phyloP scores from a whole-genome alignment of 2,329 filamentous ascomycete species.

The Penicillium sp. region DNA sequence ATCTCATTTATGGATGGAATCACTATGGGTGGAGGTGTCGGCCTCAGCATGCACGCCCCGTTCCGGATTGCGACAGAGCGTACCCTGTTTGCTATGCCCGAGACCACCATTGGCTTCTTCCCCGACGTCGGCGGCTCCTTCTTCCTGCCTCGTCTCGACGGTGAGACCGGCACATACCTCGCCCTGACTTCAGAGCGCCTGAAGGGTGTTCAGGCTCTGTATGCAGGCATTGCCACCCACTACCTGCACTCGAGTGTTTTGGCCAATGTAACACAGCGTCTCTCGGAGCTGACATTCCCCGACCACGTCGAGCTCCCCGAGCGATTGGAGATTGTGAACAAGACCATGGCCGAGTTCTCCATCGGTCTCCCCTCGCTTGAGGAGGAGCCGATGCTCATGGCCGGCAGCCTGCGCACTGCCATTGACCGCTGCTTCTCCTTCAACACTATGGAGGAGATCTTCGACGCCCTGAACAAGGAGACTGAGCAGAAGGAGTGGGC shows the following conservation, averaged over 20 bases:
- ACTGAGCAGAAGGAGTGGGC: slow-evolving; percentile 68
- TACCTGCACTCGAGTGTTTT: slow-evolving; percentile 90
- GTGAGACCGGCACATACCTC: slow-evolving; percentile 82
- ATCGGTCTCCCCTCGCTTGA: slow-evolving; percentile 67
- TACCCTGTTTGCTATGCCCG: slow-evolving; percentile 96
- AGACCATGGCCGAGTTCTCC: slow-evolving; percentile 85
- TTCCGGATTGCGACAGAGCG: slow-evolving; percentile 95
- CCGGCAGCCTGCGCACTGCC: slow-evolving; percentile 67
- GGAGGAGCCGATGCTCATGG: slow-evolving; percentile 63
- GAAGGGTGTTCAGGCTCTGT: slow-evolving; percentile 79
- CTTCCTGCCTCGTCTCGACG: slow-evolving; percentile 87
- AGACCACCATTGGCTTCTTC: slow-evolving; percentile 98
- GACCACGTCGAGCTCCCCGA: slow-evolving; percentile 64
- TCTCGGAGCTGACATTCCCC: slow-evolving; percentile 83
- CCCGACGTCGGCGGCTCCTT: slow-evolving; percentile 96
- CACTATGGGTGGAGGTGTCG: slow-evolving; percentile 97
- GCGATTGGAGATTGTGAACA: slow-evolving; percentile 70
- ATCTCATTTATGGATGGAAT: slow-evolving; percentile 96
- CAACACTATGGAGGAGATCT: slow-evolving; percentile 64
- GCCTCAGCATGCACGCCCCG: slow-evolving; percentile 88
- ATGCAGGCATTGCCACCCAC: slow-evolving; percentile 89
- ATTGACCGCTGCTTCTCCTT: slow-evolving; percentile 81
- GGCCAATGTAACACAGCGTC: slow-evolving; percentile 72
- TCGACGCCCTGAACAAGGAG: slow-evolving; percentile 60
- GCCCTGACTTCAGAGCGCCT: slow-evolving; percentile 84